Evolutionary conservation across 2,329 filamentous ascomycete species (phyloP).

Genomic region (Aureobasidium melanogenum): DNA sequence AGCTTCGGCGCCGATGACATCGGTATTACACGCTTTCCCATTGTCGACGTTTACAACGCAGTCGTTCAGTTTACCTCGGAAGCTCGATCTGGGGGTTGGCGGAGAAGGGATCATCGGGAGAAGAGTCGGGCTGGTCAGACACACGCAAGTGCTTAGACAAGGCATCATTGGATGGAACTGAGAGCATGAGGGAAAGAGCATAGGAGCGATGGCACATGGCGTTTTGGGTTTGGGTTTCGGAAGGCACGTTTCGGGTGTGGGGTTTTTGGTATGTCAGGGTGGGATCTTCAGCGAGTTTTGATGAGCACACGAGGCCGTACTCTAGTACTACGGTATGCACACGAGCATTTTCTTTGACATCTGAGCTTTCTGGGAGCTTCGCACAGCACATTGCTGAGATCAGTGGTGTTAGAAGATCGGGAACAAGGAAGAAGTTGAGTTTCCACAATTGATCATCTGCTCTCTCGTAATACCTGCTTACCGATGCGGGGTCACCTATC

Average conservation of each 20-base stretch:
- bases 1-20: neutral
- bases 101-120: slow-evolving; percentile 21
- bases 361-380: too few species aligned
- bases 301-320: too few species aligned
- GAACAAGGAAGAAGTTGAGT: neutral
- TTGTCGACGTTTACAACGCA: neutral
- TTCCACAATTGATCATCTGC: neutral
- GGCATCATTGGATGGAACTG: slow-evolving; percentile 24
- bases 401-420: neutral
- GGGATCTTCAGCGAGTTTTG: neutral
- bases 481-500: neutral
- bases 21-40: neutral
- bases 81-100: slow-evolving; percentile 21
- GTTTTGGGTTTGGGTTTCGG: neutral
- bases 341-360: neutral
- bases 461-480: neutral
- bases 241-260: neutral
- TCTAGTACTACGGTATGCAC: neutral
- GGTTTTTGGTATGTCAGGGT: neutral
- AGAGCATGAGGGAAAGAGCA: neutral
- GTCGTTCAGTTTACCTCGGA: slow-evolving; percentile 16
- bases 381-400: neutral
- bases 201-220: neutral
- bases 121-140: slow-evolving; percentile 18
- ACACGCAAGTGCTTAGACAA: slow-evolving; percentile 12